Evolutionary conservation across 2,329 filamentous ascomycete genomes (phyloP).

Genomic region (Elsinoe perseae): DNA sequence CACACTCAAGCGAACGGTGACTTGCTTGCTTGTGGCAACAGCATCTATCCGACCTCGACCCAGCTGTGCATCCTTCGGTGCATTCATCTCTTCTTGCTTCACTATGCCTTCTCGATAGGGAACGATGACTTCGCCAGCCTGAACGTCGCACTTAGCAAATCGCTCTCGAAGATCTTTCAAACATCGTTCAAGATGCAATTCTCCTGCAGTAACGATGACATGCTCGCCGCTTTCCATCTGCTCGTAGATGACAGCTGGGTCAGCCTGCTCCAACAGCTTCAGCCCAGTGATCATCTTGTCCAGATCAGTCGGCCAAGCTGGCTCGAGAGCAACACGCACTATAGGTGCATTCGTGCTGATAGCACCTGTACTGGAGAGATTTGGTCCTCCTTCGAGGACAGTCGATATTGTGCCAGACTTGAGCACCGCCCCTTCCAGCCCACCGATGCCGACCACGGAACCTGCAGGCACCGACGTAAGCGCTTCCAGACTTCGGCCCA

Average conservation of each 20-base stretch:
- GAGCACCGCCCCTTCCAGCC: constrained; percentile 84
- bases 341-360: constrained; percentile 68
- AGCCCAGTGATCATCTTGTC: constrained; percentile 92
- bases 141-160: constrained; percentile 89
- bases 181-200: constrained; percentile 88
- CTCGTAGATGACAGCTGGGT: constrained; percentile 93
- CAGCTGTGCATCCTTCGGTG: constrained; percentile 74
- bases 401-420: constrained; percentile 94
- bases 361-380: constrained; percentile 77
- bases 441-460: constrained; percentile 89
- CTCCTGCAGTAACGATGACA: constrained; percentile 86
- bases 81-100: constrained; percentile 77
- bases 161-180: constrained; percentile 86
- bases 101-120: constrained; percentile 93
- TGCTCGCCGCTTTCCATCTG: constrained; percentile 90
- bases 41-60: constrained; percentile 72
- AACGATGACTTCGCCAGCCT: constrained; percentile 88
- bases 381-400: constrained; percentile 75
- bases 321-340: constrained; percentile 91
- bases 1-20: constrained; percentile 68
- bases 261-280: constrained; percentile 80
- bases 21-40: constrained; percentile 75
- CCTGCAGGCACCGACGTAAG: constrained; percentile 81
- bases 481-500: constrained; percentile 82
- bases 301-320: constrained; percentile 78